Evolutionary conservation across 2,329 filamentous ascomycete genomes (phyloP).

Genomic region (Aspergillus sp.): DNA sequence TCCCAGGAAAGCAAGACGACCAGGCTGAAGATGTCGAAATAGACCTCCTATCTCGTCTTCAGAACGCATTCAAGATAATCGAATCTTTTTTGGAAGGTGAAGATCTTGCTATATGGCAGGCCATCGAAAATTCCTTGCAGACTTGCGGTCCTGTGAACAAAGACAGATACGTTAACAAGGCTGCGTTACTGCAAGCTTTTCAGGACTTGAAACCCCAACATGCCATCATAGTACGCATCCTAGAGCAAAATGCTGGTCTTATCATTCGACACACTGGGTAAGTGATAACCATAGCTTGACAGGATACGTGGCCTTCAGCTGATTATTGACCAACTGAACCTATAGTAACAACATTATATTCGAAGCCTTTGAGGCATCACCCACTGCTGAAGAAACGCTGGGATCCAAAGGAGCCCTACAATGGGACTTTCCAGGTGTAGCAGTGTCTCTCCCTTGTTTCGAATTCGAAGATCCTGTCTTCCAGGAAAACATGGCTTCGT

Average conservation of each 20-base stretch:
- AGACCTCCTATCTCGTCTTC: constrained; percentile 23
- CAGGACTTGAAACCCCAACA: constrained; percentile 17
- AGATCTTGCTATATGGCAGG: constrained; percentile 1
- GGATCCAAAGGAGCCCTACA: constrained; percentile 44
- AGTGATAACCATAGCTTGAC: background rate
- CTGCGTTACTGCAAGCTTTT: constrained; percentile 21
- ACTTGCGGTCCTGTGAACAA: constrained; percentile 10
- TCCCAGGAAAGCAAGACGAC: constrained; percentile 28
- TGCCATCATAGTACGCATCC: constrained; percentile 38
- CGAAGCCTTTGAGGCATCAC: constrained; percentile 55
- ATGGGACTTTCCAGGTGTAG: constrained; percentile 53
- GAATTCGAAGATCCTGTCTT: constrained; percentile 32
- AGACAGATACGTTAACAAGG: constrained; percentile 10
- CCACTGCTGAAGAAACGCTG: constrained; percentile 46
- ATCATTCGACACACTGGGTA: constrained; percentile 28
- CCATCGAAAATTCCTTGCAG: constrained; percentile 6
- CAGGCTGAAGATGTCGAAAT: constrained; percentile 19
- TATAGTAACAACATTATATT: constrained; percentile 35
- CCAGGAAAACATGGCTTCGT: constrained; percentile 38
- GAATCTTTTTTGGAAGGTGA: background rate
- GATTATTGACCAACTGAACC: background rate
- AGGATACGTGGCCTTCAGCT: background rate
- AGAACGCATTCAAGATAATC: constrained; percentile 3
- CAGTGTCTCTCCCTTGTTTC: constrained; percentile 28
- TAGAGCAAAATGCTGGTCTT: constrained; percentile 44